Conservation (phyloP, 2,329 filamentous ascomycete genomes). For the Trichoderma atrobrunneum region DNA sequence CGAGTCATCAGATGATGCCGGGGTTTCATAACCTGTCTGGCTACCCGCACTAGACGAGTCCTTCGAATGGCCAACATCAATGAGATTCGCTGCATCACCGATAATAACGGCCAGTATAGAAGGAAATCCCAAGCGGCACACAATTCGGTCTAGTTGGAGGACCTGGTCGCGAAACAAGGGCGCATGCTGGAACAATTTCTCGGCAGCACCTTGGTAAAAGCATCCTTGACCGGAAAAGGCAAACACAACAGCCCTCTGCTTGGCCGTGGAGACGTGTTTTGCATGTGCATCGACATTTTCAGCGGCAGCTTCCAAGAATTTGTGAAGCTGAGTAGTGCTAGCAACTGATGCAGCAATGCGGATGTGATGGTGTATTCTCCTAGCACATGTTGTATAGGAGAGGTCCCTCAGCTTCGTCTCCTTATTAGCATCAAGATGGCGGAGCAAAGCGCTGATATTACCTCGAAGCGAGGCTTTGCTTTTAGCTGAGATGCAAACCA, state of each 20-base stretch:
- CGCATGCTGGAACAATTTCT: conserved; percentile 48
- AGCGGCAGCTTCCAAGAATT: not conserved
- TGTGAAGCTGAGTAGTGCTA: not conserved
- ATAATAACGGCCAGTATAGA: not conserved
- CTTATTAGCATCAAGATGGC: conserved; percentile 40
- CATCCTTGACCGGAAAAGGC: conserved; percentile 58
- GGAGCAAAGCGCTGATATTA: not conserved
- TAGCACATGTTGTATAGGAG: not conserved
- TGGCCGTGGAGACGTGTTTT: not conserved
- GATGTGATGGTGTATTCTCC: not conserved
- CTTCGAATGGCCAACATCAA: not conserved
- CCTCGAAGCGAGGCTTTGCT: not conserved
- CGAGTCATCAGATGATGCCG: conserved; percentile 25
- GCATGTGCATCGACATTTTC: not conserved
- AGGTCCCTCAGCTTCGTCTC: not conserved
- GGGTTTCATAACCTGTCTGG: conserved; percentile 26
- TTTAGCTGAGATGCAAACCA: conserved; percentile 12
- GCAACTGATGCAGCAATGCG: not conserved
- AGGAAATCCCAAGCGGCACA: conserved; percentile 21
- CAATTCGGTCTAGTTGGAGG: conserved; percentile 56
- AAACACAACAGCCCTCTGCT: conserved; percentile 38
- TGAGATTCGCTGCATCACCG: not conserved
- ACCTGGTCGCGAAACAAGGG: conserved; percentile 25
- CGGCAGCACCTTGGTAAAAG: conserved; percentile 49
- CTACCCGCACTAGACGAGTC: not conserved